Conservation (phyloP, 2,329 filamentous ascomycete species). For the Lachnum nothofagi region DNA sequence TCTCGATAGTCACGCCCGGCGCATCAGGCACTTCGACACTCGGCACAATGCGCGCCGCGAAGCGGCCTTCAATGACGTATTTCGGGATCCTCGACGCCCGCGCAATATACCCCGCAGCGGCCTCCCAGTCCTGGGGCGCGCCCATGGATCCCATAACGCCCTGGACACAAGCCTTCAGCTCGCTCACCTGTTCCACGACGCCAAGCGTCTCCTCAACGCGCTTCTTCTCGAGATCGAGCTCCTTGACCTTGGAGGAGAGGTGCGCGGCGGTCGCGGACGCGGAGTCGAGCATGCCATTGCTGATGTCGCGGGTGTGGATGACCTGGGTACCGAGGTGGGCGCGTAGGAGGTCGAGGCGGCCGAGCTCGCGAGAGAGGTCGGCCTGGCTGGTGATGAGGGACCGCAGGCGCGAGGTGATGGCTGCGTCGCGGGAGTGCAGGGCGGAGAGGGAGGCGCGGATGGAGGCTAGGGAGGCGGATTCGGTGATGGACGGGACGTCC, state of each 20-base stretch:
- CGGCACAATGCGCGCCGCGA: constrained; percentile 87
- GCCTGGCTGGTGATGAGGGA: constrained; percentile 75
- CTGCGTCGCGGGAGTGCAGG: constrained; percentile 70
- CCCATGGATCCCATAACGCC: constrained; percentile 96
- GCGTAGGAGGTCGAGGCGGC: constrained; percentile 80
- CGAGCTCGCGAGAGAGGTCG: constrained; percentile 79
- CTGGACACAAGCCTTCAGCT: constrained; percentile 93
- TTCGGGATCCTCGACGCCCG: constrained; percentile 76
- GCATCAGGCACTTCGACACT: constrained; percentile 93
- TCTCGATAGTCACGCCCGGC: constrained; percentile 79
- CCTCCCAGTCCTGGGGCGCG: constrained; percentile 97
- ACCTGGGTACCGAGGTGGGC: constrained; percentile 84
- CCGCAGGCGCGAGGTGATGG: constrained; percentile 69
- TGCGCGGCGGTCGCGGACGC: constrained; percentile 80
- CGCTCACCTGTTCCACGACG: constrained; percentile 92
- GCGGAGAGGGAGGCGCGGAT: constrained; percentile 71
- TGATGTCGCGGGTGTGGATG: constrained; percentile 74
- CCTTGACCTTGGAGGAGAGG: constrained; percentile 80
- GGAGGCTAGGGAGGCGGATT: constrained; percentile 70
- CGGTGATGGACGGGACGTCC: constrained; percentile 45
- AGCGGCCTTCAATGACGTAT: constrained; percentile 74
- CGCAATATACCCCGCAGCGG: constrained; percentile 82
- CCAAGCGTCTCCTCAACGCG: constrained; percentile 84
- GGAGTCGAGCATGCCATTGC: constrained; percentile 83
- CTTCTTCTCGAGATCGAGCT: constrained; percentile 84